phyloP scores from a whole-genome alignment of 2,329 filamentous ascomycete genomes.

The Diaporthe capsici region DNA sequence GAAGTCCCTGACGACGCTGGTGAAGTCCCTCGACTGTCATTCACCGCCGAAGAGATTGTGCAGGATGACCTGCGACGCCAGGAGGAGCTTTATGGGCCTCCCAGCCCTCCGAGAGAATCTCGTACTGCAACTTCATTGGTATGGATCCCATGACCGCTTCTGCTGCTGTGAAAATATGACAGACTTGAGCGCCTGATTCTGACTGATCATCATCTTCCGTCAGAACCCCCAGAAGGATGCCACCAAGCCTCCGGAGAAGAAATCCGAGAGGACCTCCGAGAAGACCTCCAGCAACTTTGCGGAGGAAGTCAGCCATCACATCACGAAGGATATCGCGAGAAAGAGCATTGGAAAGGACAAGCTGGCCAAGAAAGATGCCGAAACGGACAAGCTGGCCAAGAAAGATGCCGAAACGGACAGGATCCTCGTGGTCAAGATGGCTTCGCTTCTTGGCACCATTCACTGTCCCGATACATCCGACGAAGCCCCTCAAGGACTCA shows the following conservation, averaged over 20 bases:
- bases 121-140: neutral
- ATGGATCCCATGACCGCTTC: neutral
- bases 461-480: too few species aligned
- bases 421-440: too few species aligned
- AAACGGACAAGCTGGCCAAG: too few species aligned
- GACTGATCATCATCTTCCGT: neutral
- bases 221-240: neutral
- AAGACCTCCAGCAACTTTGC: neutral
- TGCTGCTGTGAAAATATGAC: rapidly evolving
- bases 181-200: neutral
- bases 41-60: neutral
- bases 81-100: neutral
- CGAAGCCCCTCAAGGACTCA: too few species aligned
- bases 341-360: too few species aligned
- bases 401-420: too few species aligned
- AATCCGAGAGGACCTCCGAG: neutral
- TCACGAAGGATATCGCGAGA: too few species aligned
- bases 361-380: too few species aligned
- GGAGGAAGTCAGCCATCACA: neutral
- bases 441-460: too few species aligned
- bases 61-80: neutral
- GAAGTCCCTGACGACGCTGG: neutral
- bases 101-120: neutral
- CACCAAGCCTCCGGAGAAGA: neutral
- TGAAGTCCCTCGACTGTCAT: neutral